Percentiles rank a stretch among this genome's conserved stretches.
phyloP scores from a whole-genome alignment of 148 eudicot genomes.

The Dysphania ambrosioides region DNA sequence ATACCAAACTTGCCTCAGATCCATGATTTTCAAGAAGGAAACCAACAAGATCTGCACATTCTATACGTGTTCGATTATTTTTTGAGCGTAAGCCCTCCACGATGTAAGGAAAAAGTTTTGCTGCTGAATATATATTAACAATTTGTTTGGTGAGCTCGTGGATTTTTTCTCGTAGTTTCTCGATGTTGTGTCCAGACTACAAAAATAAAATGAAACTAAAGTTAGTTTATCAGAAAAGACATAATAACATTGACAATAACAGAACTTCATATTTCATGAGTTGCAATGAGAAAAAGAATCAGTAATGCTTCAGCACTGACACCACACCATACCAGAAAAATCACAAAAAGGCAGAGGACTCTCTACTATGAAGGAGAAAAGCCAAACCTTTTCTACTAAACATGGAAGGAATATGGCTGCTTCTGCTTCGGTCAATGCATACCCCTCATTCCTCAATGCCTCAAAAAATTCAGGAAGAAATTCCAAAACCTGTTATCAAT shows the following conservation, averaged over 20 bases:
- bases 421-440: constrained; percentile 85
- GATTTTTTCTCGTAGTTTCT: constrained; percentile 83
- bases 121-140: constrained; percentile 65
- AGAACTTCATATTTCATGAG: neutral
- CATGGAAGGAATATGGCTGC: constrained; percentile 89
- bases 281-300: neutral
- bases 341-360: neutral
- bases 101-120: constrained; percentile 75
- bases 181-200: constrained; percentile 95
- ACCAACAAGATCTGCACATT: constrained; percentile 80
- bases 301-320: neutral
- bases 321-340: neutral
- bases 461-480: constrained; percentile 90
- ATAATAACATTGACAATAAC: neutral
- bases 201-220: constrained; percentile 21
- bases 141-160: constrained; percentile 78
- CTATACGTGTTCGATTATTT: constrained; percentile 82
- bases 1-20: constrained; percentile 51
- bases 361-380: neutral
- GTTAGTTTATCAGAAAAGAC: neutral
- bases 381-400: constrained; percentile 79
- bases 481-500: constrained; percentile 60
- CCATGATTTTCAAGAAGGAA: constrained; percentile 80
- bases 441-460: constrained; percentile 71
- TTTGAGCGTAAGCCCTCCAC: constrained; percentile 90